These are phyloP conservation scores for Pseudogymnoascus pannorum DNA, from an alignment of 2,329 filamentous ascomycete species.

Conservation along the genomic window DNA sequence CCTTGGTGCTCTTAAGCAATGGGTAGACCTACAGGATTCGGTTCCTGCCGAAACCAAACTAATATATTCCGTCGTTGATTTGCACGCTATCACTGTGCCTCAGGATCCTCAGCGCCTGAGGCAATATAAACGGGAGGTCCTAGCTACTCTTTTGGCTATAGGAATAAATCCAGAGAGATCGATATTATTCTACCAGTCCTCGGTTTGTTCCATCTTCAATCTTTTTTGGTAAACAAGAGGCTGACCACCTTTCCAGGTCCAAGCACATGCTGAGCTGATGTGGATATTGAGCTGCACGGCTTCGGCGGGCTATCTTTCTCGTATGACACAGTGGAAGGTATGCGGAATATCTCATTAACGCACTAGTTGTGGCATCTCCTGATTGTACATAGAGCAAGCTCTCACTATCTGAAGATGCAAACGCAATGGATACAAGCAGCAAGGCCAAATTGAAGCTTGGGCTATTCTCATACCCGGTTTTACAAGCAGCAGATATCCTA, in stretches of 20 bases:
- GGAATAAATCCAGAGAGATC: slow-evolving; percentile 73
- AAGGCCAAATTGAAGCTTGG: slow-evolving; percentile 71
- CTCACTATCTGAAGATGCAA: slow-evolving; percentile 50
- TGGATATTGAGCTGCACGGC: slow-evolving; percentile 93
- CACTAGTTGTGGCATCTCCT: slow-evolving; percentile 13
- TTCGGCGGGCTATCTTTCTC: slow-evolving; percentile 83
- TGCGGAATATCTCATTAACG: slow-evolving; percentile 12
- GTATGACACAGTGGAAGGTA: slow-evolving; percentile 99
- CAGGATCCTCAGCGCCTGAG: slow-evolving; percentile 57
- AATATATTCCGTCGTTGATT: slow-evolving; percentile 82
- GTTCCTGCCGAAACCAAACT: slow-evolving; percentile 51
- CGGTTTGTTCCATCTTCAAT: slow-evolving; percentile 41
- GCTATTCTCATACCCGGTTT: slow-evolving; percentile 89
- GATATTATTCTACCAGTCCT: slow-evolving; percentile 75
- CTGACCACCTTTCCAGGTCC: slow-evolving; percentile 42
- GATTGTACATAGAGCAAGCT: slow-evolving; percentile 58
- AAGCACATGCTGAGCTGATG: slow-evolving; percentile 83
- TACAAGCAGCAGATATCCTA: slow-evolving; percentile 90
- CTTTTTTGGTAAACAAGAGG: not conserved
- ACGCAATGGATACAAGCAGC: slow-evolving; percentile 49
- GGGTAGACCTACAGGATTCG: slow-evolving; percentile 71
- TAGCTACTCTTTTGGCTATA: slow-evolving; percentile 76
- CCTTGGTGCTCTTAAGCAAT: slow-evolving; percentile 78
- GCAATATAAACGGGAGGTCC: slow-evolving; percentile 61
- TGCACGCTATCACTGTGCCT: slow-evolving; percentile 82